phyloP scores from a whole-genome alignment of 768 basidiomycete genomes.

The Phanerochaete carnosa region DNA sequence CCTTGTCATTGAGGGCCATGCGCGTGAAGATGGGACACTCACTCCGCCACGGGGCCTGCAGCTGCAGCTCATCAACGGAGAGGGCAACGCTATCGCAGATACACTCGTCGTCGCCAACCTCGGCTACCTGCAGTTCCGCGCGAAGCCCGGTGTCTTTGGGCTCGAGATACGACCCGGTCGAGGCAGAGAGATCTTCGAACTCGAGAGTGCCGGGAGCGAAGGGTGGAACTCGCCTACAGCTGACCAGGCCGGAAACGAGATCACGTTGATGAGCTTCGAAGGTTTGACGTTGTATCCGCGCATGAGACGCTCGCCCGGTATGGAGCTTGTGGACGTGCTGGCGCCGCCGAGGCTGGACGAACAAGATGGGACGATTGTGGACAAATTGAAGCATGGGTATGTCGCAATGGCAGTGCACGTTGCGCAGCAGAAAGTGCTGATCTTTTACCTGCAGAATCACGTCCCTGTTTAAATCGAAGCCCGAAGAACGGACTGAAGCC shows the following conservation, averaged over 20 bases:
- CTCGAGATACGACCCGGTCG: slow-evolving; percentile 81
- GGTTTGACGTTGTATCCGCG: slow-evolving; percentile 88
- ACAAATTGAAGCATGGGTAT: slow-evolving; percentile 50
- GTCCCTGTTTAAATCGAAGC: slow-evolving; percentile 21
- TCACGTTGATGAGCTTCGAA: slow-evolving; percentile 87
- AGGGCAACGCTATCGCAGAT: slow-evolving; percentile 58
- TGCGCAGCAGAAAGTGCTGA: background rate
- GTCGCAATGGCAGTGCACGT: slow-evolving; percentile 10
- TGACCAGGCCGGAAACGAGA: slow-evolving; percentile 62
- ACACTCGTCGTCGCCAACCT: slow-evolving; percentile 93
- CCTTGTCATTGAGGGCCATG: slow-evolving; percentile 92
- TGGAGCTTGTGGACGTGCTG: slow-evolving; percentile 82
- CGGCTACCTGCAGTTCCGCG: slow-evolving; percentile 95
- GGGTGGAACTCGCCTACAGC: slow-evolving; percentile 83
- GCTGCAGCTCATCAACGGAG: slow-evolving; percentile 64
- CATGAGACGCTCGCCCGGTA: slow-evolving; percentile 64
- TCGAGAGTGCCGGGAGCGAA: slow-evolving; percentile 85
- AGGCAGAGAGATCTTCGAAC: slow-evolving; percentile 72
- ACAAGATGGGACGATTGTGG: slow-evolving; percentile 39
- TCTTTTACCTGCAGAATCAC: slow-evolving; percentile 18
- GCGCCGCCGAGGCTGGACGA: slow-evolving; percentile 31
- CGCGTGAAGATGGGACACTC: slow-evolving; percentile 64
- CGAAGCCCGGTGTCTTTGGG: slow-evolving; percentile 83
- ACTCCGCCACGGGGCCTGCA: slow-evolving; percentile 88
- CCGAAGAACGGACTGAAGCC: slow-evolving; percentile 11